Evolutionary conservation across 805 yeast genomes (phyloP).

Genomic region (Myxozyma mucilagina): DNA sequence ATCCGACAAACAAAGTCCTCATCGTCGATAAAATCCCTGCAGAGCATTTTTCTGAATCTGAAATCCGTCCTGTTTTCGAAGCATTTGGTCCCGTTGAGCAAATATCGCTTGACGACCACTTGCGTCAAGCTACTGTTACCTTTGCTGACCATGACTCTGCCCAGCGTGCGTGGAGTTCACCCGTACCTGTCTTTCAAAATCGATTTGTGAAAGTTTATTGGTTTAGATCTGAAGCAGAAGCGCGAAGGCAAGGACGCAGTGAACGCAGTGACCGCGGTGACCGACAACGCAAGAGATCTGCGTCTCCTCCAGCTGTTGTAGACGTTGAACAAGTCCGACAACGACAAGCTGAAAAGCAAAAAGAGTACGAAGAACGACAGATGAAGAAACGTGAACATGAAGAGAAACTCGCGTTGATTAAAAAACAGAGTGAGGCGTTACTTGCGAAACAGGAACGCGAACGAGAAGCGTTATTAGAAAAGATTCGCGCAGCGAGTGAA

Average conservation of each 20-base stretch:
- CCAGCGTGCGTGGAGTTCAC: conserved; percentile 46
- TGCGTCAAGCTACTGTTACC: conserved; percentile 45
- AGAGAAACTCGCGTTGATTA: conserved; percentile 39
- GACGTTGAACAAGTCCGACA: conserved; percentile 45
- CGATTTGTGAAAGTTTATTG: conserved; percentile 52
- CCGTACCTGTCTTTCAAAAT: conserved; percentile 50
- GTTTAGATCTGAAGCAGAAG: conserved; percentile 36
- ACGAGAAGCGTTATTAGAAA: conserved; percentile 27
- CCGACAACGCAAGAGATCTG: conserved; percentile 11
- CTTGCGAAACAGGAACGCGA: conserved; percentile 42
- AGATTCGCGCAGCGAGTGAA: conserved; percentile 25
- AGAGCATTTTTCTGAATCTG: conserved; percentile 44
- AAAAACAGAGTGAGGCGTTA: conserved; percentile 42
- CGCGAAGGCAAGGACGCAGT: background rate
- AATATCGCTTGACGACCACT: conserved; percentile 37
- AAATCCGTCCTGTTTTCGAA: conserved; percentile 43
- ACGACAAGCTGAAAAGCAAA: conserved; percentile 46
- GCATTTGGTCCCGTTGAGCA: conserved; percentile 45
- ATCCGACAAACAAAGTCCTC: conserved; percentile 38
- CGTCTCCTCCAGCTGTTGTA: conserved; percentile 36
- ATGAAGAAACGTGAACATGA: conserved; percentile 41
- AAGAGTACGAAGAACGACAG: conserved; percentile 45
- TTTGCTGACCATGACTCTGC: conserved; percentile 45
- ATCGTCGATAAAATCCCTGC: conserved; percentile 49
- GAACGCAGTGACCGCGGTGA: background rate